These are phyloP conservation scores for Mycena haematopus DNA, from an alignment of 768 basidiomycete species.

Conservation along the genomic window DNA sequence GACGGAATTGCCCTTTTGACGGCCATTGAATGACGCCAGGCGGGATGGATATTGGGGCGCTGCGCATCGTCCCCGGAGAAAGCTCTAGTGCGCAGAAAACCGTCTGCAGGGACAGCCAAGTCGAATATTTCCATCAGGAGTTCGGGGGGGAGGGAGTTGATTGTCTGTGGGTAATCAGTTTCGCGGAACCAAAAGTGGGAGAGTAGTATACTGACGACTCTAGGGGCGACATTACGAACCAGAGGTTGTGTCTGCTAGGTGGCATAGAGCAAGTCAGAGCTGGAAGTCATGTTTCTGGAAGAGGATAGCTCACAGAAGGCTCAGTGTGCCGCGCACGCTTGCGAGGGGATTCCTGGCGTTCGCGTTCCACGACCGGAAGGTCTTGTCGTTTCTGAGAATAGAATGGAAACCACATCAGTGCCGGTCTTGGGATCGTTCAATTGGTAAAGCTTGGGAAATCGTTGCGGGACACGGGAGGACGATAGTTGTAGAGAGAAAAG, in stretches of 20 bases:
- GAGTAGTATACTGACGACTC: neutral
- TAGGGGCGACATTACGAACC: neutral
- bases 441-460: too few relatives aligned
- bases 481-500: too few relatives aligned
- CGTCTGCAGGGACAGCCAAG: neutral
- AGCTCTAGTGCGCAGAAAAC: neutral
- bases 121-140: neutral
- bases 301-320: neutral
- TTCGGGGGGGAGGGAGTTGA: neutral
- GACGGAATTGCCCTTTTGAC: neutral
- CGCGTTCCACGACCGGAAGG: neutral
- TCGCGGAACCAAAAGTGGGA: neutral
- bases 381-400: neutral
- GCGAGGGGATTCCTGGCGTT: neutral
- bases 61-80: neutral
- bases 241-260: neutral
- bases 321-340: neutral
- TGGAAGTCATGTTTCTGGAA: neutral
- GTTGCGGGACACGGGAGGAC: too few relatives aligned
- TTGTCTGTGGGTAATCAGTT: neutral
- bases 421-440: too few relatives aligned
- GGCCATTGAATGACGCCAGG: slow-evolving; percentile 3
- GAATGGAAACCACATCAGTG: neutral
- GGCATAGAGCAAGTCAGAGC: neutral
- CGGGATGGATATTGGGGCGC: neutral